These are phyloP conservation scores for Epichloe uncinata DNA, from an alignment of 2,329 filamentous ascomycete species.

Conservation along the genomic window DNA sequence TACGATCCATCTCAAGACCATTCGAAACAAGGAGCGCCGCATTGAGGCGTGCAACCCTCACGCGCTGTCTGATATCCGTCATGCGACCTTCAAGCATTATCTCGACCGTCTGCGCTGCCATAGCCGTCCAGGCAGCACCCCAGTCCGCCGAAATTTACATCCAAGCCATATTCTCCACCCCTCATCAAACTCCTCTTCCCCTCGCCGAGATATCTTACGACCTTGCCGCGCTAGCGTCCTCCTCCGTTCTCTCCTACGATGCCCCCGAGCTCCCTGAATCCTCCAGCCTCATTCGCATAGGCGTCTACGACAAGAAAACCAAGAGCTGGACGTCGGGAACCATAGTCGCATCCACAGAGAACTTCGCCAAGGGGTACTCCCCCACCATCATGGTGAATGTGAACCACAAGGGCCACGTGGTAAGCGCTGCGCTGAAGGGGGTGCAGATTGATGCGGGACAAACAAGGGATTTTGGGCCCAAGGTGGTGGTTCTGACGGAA, in stretches of 20 bases:
- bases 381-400: conserved; percentile 40
- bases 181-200: conserved; percentile 17
- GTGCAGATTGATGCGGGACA: conserved; percentile 48
- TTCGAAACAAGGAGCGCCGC: background rate
- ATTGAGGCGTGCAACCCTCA: background rate
- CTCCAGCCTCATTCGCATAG: conserved; percentile 40
- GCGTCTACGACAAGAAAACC: conserved; percentile 37
- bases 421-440: conserved; percentile 41
- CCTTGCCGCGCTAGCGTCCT: conserved; percentile 25
- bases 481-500: conserved; percentile 37
- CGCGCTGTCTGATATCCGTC: background rate
- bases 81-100: conserved; percentile 32
- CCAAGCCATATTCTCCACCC: conserved; percentile 30
- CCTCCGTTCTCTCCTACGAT: conserved; percentile 41
- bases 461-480: conserved; percentile 51
- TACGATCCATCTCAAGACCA: background rate
- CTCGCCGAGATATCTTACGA: conserved; percentile 47
- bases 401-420: conserved; percentile 28
- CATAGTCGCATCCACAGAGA: conserved; percentile 40
- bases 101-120: conserved; percentile 28
- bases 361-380: conserved; percentile 48
- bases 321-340: conserved; percentile 39
- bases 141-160: conserved; percentile 40
- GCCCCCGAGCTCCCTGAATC: conserved; percentile 37
- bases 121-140: conserved; percentile 25